Conservation (phyloP, 805 yeast species). For the Zygotorulaspora danielsina region DNA sequence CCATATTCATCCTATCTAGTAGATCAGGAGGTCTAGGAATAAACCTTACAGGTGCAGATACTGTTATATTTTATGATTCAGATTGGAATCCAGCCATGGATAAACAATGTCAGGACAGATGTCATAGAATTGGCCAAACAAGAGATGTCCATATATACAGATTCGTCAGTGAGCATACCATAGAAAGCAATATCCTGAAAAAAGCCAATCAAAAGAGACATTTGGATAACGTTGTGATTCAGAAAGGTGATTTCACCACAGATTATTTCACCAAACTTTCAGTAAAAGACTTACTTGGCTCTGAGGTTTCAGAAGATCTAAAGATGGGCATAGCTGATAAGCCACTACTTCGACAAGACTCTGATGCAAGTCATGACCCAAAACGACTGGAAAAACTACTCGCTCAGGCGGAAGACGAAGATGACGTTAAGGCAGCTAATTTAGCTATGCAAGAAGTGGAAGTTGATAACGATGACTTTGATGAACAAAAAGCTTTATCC, state of each 20-base stretch:
- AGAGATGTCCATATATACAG: conserved; percentile 97
- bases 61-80: conserved; percentile 95
- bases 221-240: conserved; percentile 90
- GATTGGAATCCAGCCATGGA: conserved; percentile 99
- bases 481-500: conserved; percentile 39
- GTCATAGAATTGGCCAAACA: conserved; percentile 98
- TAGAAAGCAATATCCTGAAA: conserved; percentile 87
- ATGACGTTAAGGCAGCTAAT: conserved; percentile 82
- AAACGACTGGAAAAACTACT: conserved; percentile 54
- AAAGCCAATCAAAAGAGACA: conserved; percentile 94
- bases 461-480: conserved; percentile 81
- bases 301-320: conserved; percentile 36
- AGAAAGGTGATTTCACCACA: conserved; percentile 97
- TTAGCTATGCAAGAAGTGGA: conserved; percentile 82
- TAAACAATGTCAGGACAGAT: conserved; percentile 97
- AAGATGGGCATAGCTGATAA: conserved; percentile 36
- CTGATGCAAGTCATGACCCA: conserved; percentile 34
- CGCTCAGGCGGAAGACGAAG: conserved; percentile 94
- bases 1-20: conserved; percentile 88
- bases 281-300: conserved; percentile 75
- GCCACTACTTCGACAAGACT: conserved; percentile 32
- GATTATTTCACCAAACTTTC: conserved; percentile 89
- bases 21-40: conserved; percentile 99
- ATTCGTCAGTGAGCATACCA: conserved; percentile 92
- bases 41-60: conserved; percentile 96